Percentiles rank a stretch among this genome's conserved stretches.
phyloP scores from a whole-genome alignment of 2,329 filamentous ascomycete genomes.

The Pseudovirgaria hyperparasitica region DNA sequence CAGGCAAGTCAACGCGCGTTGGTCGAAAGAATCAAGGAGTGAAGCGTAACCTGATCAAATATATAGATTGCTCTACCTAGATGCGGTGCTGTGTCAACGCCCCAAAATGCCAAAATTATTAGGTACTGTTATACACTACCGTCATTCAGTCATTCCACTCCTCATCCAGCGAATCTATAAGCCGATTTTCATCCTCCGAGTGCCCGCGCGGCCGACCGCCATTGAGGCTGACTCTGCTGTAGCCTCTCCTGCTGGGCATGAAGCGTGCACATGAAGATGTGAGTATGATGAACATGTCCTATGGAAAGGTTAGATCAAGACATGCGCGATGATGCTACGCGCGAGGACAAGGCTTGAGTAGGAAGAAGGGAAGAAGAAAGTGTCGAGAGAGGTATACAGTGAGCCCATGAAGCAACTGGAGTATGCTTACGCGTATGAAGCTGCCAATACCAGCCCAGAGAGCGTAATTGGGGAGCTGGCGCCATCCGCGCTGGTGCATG shows the following conservation, averaged over 20 bases:
- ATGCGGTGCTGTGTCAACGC: no score
- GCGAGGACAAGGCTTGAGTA: not conserved
- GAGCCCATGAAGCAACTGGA: not conserved
- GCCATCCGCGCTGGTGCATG: conserved; percentile 87
- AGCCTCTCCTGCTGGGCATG: conserved; percentile 52
- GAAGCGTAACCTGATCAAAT: no score
- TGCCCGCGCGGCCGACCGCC: conserved; percentile 30
- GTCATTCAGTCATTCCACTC: conserved; percentile 72
- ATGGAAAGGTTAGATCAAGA: conserved; percentile 6
- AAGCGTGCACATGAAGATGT: conserved; percentile 57
- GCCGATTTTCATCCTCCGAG: conserved; percentile 74
- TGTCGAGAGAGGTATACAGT: not conserved
- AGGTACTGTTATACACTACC: conserved; percentile 1
- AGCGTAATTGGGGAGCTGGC: conserved; percentile 86
- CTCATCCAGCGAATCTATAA: conserved; percentile 94
- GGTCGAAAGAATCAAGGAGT: no score
- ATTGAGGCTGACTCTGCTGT: conserved; percentile 48
- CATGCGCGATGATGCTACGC: no score
- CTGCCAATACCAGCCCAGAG: conserved; percentile 81
- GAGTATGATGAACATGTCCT: conserved; percentile 51
- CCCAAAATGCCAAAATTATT: not conserved
- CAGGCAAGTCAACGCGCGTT: no score
- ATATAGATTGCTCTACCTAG: no score
- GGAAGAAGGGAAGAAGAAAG: not conserved
- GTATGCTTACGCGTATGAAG: conserved; percentile 60